These are phyloP conservation scores for Melastoma malabathricum DNA, from an alignment of 345 rosid species.

Conservation along the genomic window DNA sequence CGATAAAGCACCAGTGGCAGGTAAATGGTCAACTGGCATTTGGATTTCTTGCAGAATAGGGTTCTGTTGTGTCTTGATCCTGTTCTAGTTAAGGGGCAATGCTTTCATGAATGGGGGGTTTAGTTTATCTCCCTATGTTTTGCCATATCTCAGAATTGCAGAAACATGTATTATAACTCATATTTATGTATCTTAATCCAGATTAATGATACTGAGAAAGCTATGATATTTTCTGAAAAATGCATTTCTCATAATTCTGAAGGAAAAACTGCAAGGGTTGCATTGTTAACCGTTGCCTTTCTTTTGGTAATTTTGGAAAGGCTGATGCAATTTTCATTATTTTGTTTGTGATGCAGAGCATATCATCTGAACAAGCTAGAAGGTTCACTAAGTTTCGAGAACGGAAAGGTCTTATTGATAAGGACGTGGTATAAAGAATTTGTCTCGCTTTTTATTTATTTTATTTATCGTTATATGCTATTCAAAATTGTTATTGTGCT, in stretches of 20 bases:
- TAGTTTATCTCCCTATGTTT: too few relatives aligned
- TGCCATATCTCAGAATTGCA: too few relatives aligned
- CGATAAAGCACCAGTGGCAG: slow-evolving; percentile 92
- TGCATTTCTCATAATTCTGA: too few relatives aligned
- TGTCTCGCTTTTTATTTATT: neutral
- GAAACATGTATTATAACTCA: too few relatives aligned
- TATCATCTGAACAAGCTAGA: slow-evolving; percentile 82
- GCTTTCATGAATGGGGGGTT: neutral
- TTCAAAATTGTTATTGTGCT: neutral
- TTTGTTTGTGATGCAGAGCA: slow-evolving; percentile 47
- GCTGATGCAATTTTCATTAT: neutral
- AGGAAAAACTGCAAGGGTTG: neutral
- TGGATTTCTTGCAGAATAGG: neutral
- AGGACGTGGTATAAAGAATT: slow-evolving; percentile 68
- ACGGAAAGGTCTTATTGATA: slow-evolving; percentile 81
- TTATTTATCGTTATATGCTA: neutral
- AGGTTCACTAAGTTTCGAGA: slow-evolving; percentile 89
- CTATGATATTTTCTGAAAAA: too few relatives aligned
- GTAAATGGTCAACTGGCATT: slow-evolving; percentile 17
- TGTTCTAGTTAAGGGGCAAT: neutral
- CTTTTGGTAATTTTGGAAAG: neutral
- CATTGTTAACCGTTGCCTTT: neutral
- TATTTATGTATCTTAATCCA: too few relatives aligned
- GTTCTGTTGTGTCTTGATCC: neutral
- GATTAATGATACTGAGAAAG: too few relatives aligned